These are phyloP conservation scores for Melampsora larici-populina DNA, from an alignment of 1,284 basidiomycete species.

Conservation along the genomic window DNA sequence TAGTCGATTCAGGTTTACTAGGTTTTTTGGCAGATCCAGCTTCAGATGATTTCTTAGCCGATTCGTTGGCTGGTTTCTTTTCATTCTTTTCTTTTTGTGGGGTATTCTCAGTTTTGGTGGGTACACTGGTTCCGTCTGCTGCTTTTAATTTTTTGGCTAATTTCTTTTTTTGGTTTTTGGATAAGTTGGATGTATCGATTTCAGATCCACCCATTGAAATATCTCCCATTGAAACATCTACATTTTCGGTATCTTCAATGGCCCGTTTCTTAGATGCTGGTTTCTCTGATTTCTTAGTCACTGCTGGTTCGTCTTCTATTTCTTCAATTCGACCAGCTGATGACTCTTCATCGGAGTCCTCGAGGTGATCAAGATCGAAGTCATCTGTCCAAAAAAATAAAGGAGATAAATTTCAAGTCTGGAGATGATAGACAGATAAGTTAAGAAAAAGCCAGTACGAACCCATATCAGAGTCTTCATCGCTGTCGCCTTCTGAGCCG, in stretches of 20 bases:
- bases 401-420: not conserved
- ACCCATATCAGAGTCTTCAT: slow-evolving; percentile 39
- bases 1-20: not conserved
- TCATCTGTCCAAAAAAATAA: slow-evolving; percentile 8
- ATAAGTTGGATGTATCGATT: slow-evolving; percentile 18
- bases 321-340: slow-evolving; percentile 17
- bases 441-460: not conserved
- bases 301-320: slow-evolving; percentile 11
- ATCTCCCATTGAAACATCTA: slow-evolving; percentile 41
- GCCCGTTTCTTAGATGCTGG: slow-evolving; percentile 29
- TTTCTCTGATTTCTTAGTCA: slow-evolving; percentile 22
- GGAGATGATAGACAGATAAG: not conserved
- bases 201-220: not conserved
- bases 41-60: not conserved
- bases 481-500: slow-evolving; percentile 26
- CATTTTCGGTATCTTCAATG: slow-evolving; percentile 32
- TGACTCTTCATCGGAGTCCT: slow-evolving; percentile 14
- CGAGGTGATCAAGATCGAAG: slow-evolving; percentile 12
- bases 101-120: not conserved
- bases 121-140: not conserved
- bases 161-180: slow-evolving; percentile 34
- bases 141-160: slow-evolving; percentile 25
- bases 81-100: not conserved
- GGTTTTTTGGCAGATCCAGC: not conserved
- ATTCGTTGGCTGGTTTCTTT: not conserved